These are phyloP conservation scores for Pisolithus microcarpus DNA, from an alignment of 768 basidiomycete genomes.

Conservation along the genomic window DNA sequence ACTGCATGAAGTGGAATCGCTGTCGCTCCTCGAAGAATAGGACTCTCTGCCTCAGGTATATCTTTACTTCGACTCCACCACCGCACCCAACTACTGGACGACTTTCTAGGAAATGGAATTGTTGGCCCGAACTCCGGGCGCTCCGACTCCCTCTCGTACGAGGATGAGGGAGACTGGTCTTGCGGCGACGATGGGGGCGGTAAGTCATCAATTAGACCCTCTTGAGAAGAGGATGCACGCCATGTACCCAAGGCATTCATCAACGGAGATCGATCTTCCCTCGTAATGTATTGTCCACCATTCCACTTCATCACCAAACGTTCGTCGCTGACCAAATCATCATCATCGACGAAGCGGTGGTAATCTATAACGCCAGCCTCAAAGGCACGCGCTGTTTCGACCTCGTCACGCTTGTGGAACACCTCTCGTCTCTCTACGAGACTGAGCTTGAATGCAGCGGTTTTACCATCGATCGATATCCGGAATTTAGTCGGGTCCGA, in stretches of 20 bases:
- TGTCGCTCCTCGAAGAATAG: constrained; percentile 16
- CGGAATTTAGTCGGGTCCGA: constrained; percentile 58
- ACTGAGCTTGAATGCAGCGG: constrained; percentile 69
- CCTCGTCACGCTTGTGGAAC: constrained; percentile 36
- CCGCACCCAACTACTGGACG: constrained; percentile 68
- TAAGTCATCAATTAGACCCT: constrained; percentile 12
- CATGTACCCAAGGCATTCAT: constrained; percentile 69
- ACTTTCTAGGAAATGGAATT: constrained; percentile 29
- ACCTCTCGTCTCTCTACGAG: constrained; percentile 35
- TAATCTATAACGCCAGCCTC: constrained; percentile 58
- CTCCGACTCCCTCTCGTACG: constrained; percentile 24
- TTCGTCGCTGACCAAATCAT: constrained; percentile 50
- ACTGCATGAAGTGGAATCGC: constrained; percentile 22
- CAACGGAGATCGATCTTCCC: constrained; percentile 64
- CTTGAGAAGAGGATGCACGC: constrained; percentile 39
- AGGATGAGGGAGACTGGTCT: constrained; percentile 22
- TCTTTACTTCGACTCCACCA: constrained; percentile 74
- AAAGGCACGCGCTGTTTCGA: constrained; percentile 52
- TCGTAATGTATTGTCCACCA: constrained; percentile 70
- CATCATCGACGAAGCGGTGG: constrained; percentile 57
- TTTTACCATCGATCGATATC: constrained; percentile 53
- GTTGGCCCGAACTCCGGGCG: constrained; percentile 34
- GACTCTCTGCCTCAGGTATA: constrained; percentile 18
- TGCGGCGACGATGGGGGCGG: constrained; percentile 13
- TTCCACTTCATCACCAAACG: constrained; percentile 71